These are phyloP conservation scores for Zoysia pacifica DNA, from an alignment of 176 grass and related monocot species.

Conservation along the genomic window DNA sequence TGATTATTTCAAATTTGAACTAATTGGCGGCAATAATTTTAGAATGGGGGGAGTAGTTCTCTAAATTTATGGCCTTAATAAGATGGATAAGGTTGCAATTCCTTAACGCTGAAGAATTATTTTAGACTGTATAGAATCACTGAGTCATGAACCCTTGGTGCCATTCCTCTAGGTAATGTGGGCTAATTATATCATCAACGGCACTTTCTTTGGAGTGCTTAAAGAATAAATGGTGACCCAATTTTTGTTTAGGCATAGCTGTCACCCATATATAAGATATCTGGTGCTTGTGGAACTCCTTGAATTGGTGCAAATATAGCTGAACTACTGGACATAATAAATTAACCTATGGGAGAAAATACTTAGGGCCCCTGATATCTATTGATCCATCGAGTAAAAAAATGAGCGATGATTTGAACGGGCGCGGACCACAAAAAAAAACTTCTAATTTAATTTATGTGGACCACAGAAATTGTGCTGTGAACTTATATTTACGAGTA, in stretches of 20 bases:
- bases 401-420: not conserved
- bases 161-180: conserved; percentile 6
- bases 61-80: conserved; percentile 1
- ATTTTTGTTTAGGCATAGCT: conserved; percentile 10
- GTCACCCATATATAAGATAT: not conserved
- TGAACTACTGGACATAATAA: not conserved
- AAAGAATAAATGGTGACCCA: not conserved
- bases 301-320: conserved; percentile 13
- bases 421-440: not conserved
- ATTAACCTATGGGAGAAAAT: conserved; percentile 2
- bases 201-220: conserved; percentile 1
- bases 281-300: not conserved
- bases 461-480: not conserved
- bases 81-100: not conserved
- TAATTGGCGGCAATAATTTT: too few species aligned
- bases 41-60: not conserved
- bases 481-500: not conserved
- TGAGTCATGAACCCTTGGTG: not conserved
- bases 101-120: not conserved
- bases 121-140: not conserved
- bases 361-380: conserved; percentile 1
- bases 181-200: not conserved
- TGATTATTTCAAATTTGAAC: too few species aligned
- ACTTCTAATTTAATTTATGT: not conserved
- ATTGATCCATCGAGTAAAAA: not conserved